These are phyloP conservation scores for Gossypium turneri DNA, from an alignment of 345 rosid genomes.

Conservation along the genomic window DNA sequence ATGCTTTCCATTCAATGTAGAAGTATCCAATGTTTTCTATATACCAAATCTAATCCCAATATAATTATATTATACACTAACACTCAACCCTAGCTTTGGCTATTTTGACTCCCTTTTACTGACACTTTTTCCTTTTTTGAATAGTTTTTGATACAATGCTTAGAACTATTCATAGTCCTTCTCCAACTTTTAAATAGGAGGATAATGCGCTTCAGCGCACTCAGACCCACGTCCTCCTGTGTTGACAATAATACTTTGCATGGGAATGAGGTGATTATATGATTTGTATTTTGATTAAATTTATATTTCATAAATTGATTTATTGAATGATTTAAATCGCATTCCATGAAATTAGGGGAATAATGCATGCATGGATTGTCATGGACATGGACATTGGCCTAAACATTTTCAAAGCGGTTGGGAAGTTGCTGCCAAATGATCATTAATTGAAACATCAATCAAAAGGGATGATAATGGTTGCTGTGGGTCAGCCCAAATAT, in stretches of 20 bases:
- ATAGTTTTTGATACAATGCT: too few relatives aligned
- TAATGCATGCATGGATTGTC: not conserved
- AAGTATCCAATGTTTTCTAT: not conserved
- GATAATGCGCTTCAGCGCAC: accelerated
- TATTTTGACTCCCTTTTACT: too few relatives aligned
- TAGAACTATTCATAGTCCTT: too few relatives aligned
- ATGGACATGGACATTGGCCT: not conserved
- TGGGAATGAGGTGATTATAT: not conserved
- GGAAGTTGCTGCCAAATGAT: not conserved
- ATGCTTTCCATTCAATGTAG: not conserved
- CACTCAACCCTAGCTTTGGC: not conserved
- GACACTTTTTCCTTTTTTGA: too few relatives aligned
- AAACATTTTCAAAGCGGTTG: slow-evolving; percentile 1
- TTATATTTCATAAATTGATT: not conserved
- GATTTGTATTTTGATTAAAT: too few relatives aligned
- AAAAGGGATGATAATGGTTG: not conserved
- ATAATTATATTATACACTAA: not conserved
- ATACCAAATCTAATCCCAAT: not conserved
- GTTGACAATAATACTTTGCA: accelerated
- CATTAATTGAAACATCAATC: not conserved
- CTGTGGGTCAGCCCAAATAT: not conserved
- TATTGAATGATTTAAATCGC: not conserved
- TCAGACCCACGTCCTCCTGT: accelerated
- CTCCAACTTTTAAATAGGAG: too few relatives aligned
- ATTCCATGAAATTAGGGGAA: not conserved